Conservation (phyloP, 805 yeast species). For the Zygosaccharomyces rouxii region DNA sequence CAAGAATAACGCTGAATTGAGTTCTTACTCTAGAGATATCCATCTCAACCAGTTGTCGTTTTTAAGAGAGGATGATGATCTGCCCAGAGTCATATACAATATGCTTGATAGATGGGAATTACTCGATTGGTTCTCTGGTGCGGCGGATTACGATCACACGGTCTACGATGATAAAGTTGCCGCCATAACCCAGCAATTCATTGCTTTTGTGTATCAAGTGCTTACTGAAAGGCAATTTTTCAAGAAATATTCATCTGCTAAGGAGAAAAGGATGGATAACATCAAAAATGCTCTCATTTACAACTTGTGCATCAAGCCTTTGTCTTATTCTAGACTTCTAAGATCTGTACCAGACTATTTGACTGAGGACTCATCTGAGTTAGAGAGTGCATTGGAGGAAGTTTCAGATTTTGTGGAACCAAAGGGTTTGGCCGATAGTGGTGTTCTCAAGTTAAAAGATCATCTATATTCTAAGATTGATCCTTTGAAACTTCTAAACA, state of each 20-base stretch:
- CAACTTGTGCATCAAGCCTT: slow-evolving; percentile 48
- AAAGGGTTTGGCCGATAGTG: slow-evolving; percentile 59
- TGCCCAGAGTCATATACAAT: slow-evolving; percentile 53
- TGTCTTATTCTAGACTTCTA: slow-evolving; percentile 49
- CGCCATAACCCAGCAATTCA: slow-evolving; percentile 72
- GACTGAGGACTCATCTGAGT: slow-evolving; percentile 34
- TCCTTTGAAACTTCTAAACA: slow-evolving; percentile 47
- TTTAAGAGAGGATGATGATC: slow-evolving; percentile 47
- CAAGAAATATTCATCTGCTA: slow-evolving; percentile 37
- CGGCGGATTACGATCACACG: slow-evolving; percentile 37
- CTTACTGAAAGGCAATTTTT: slow-evolving; percentile 67
- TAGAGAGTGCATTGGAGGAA: slow-evolving; percentile 52
- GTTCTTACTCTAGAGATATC: slow-evolving; percentile 70
- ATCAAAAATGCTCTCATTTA: slow-evolving; percentile 46
- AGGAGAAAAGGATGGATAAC: slow-evolving; percentile 30
- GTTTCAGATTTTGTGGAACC: slow-evolving; percentile 61
- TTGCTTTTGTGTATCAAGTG: slow-evolving; percentile 63
- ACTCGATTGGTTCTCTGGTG: slow-evolving; percentile 44
- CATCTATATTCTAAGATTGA: slow-evolving; percentile 46
- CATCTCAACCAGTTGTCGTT: slow-evolving; percentile 58
- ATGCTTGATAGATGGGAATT: slow-evolving; percentile 60
- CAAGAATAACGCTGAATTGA: slow-evolving; percentile 42
- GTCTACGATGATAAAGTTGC: slow-evolving; percentile 46
- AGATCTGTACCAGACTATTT: slow-evolving; percentile 35
- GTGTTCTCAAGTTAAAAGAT: slow-evolving; percentile 57